Evolutionary conservation across 139 green algal genomes (phyloP), one percentile per base, ranked within the genome.

Genomic region (Desmodesmus armatus): DNA sequence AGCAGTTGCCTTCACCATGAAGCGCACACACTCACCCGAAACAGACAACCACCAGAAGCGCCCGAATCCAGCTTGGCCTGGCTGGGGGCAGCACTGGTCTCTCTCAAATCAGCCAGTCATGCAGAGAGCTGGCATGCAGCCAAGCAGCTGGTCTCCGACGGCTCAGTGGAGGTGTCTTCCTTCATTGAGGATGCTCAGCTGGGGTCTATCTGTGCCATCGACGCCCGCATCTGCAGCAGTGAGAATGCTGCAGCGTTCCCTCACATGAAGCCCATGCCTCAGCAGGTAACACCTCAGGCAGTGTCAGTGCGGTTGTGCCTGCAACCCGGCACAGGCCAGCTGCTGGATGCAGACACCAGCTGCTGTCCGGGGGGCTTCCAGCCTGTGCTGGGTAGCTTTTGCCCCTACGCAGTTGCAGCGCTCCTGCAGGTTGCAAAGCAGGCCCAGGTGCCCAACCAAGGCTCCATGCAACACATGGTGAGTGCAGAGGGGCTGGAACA

Each of bases 361-460:
- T 86, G 80, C 80, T 86, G 80, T 62, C 53, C 69, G 23, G 80
- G 80, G 3, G 80, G 80, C 27, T 80, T 74, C 11, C 67, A 86
- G 17, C 3, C 69, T 33, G 80, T 86, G 33, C 80, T 86, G 44
- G 80, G 69, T 33, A 86, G 70, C 69, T 86, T 86, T 51, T 86
- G 80, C 65, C 80, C 80, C 3, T 86, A 69, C 51, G 35, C 35
- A 13, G 72, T 47, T 58, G 80, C 80, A 19, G 37, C 80, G 37
- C 80, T 86, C 37, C 69, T 86, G n/a, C 19, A 4, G 5, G 70
- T 69, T 23, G 69, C 69, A 15, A 63, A 78, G 47, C 33, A 29
- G 43, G 33, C 43, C 17, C 35, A 3, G 19, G 2, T 37, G 49
- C 47, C 60, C 41, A 41, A 7, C 39, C n/a, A 19, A 40, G 63